Base-by-base conservation (phyloP, 257 asterid genomes). In the Scutellaria baicalensis region DNA sequence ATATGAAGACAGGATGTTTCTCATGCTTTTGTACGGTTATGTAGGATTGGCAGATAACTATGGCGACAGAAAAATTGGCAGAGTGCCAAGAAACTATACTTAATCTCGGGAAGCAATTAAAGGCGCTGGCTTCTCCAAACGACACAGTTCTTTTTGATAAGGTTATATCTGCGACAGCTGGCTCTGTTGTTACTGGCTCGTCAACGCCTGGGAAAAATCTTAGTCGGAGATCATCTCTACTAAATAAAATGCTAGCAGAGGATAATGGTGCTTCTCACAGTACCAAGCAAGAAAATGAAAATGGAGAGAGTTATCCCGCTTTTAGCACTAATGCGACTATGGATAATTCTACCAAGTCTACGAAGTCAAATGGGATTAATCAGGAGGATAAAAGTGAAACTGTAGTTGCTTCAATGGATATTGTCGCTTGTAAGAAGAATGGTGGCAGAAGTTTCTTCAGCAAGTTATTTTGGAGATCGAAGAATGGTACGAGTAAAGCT, bases 51-150 rank as follows among this genome's bases (percentile, higher is more conserved):
- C 95, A 91, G 81, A 84, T 89, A 18, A 80, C 79, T 47, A 88
- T 83, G 78, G 95, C 95, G 85, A 85, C 96, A 11, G 92, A 82
- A 78, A 88, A 83, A 81, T 59, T 91, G 67, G 95, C 91, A 0
- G 89, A 88, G 78, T 91, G 97, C 80, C 96, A 92, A 77, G 93
- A 87, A 82, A 89, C 95, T 13, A 85, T 89, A 73, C 74, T 83
- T 60, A 86, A 82, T 82, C 85, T 85, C 42, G 97, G 96, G 69
- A 92, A 87, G 83, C 95, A 92, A 74, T 76, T 92, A 80, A 88
- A 89, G 80, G 95, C 96, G n/a, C 66, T 91, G 81, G 95, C 95
- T 77, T 81, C 86, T 35, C 89, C 96, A 5, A 68, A 58, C 16
- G 91, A 86, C 20, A 80, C 83, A 31, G 73, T 84, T 66, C 84